Evolutionary conservation across 805 yeast species (phyloP), one percentile per base, ranked within the genome.

Genomic region (Starmerella kuoi): DNA sequence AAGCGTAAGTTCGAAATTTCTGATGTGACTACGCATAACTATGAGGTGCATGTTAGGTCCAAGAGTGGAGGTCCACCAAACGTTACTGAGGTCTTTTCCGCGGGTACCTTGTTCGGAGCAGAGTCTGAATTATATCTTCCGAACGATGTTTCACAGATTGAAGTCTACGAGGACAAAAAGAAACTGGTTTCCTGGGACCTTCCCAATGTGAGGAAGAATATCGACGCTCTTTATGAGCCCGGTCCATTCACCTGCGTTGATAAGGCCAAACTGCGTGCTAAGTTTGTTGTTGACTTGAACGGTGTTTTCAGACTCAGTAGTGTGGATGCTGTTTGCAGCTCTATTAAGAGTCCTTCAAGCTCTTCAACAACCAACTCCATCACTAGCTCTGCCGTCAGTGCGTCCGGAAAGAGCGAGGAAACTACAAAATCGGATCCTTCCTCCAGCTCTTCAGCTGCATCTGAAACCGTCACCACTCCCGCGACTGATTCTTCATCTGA

Each of bases 21-120:
- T 25, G 93, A 83, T 42, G 70, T 70, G 42, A 59, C 77, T 0
- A 55, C 70, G 32, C 69, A 64, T 49, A 68, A 69, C 41, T 80
- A 69, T 46, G 36, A 54, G 40, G 17, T 55, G 50, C 61, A 77
- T 1, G 54, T 57, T 14, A 48, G 59, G 1, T 53, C 63, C 4
- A 54, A 55, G 23, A 41, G 74, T 9, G 27, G 33, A 15, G 25
- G 21, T 15, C 17, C 25, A 14, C n/a, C 3, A 8, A 40, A 47
- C 26, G 12, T 19, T 14, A n/a, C 23, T 8, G 31, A 32, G 7
- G 3, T 53, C 12, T 53, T 53, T 35, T n/a, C 40, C 8, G 44
- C 37, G 7, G 56, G 55, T 17, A 18, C 46, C 60, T 64, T 31
- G 47, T 73, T 59, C 11, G 47, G 34, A 28, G 35, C 39, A 4